phyloP scores from a whole-genome alignment of 202 grass and related monocot species.

The Schoenoplectus triqueter region DNA sequence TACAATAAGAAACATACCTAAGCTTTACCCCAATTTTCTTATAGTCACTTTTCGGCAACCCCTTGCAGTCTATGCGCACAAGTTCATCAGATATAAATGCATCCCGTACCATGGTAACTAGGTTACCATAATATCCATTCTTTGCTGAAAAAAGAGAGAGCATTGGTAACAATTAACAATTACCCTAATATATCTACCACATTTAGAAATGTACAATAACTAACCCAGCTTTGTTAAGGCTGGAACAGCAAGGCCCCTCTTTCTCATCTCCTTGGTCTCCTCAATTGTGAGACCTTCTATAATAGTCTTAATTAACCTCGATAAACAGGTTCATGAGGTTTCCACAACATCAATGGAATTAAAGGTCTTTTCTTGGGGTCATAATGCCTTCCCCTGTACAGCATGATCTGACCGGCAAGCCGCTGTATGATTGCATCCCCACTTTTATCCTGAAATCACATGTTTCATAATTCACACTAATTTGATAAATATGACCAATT shows the following conservation, averaged over 20 bases:
- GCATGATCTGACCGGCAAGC: conserved; percentile 64
- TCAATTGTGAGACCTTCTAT: conserved; percentile 72
- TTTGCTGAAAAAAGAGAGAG: conserved; percentile 56
- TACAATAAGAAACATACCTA: conserved; percentile 50
- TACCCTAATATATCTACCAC: conserved; percentile 18
- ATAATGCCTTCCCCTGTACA: conserved; percentile 88
- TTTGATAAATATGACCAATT: not conserved
- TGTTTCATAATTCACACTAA: not conserved
- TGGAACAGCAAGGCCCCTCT: conserved; percentile 74
- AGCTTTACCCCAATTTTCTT: conserved; percentile 92
- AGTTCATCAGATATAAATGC: conserved; percentile 72
- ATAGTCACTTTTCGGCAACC: conserved; percentile 78
- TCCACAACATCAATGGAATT: conserved; percentile 91
- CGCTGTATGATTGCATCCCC: conserved; percentile 83
- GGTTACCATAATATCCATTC: conserved; percentile 82
- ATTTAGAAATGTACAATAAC: not conserved
- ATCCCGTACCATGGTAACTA: conserved; percentile 80
- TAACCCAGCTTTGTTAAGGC: conserved; percentile 84
- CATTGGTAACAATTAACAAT: not conserved
- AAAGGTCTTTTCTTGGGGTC: conserved; percentile 71
- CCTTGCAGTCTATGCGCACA: conserved; percentile 92
- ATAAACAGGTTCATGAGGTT: conserved; percentile 87
- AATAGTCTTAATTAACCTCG: conserved; percentile 78
- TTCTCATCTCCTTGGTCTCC: conserved; percentile 84
- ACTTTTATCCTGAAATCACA: conserved; percentile 68